Conservation (phyloP, 768 basidiomycete species). For the Trametes maxima region DNA sequence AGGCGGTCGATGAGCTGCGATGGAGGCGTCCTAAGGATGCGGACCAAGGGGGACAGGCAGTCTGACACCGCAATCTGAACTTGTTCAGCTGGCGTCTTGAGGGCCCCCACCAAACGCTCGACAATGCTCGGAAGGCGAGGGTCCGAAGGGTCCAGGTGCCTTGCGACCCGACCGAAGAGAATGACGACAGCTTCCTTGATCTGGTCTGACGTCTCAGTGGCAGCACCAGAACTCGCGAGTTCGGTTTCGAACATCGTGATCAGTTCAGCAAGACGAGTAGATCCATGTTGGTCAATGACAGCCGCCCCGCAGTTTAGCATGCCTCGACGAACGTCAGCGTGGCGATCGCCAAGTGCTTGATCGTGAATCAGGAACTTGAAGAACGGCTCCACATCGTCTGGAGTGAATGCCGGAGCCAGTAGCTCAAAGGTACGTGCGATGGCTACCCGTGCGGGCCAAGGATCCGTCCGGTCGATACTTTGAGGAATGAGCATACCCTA, state of each 20-base stretch:
- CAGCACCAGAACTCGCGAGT: slow-evolving; percentile 50
- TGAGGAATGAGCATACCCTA: slow-evolving; percentile 93
- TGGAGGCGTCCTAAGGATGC: slow-evolving; percentile 62
- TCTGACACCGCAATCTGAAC: slow-evolving; percentile 97
- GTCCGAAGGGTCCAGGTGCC: slow-evolving; percentile 81
- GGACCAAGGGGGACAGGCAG: slow-evolving; percentile 87
- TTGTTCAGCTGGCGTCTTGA: slow-evolving; percentile 93
- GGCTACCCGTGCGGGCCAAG: slow-evolving; percentile 83
- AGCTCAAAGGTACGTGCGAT: slow-evolving; percentile 66
- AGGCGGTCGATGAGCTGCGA: slow-evolving; percentile 72
- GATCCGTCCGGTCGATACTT: slow-evolving; percentile 85
- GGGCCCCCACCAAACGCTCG: slow-evolving; percentile 81
- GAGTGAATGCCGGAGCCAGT: slow-evolving; percentile 66
- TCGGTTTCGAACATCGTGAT: slow-evolving; percentile 83
- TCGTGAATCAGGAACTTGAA: slow-evolving; percentile 87
- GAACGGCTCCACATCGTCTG: slow-evolving; percentile 63
- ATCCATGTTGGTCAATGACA: slow-evolving; percentile 84
- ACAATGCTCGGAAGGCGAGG: slow-evolving; percentile 79
- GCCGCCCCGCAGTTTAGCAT: slow-evolving; percentile 87
- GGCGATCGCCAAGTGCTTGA: slow-evolving; percentile 85
- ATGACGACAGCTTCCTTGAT: slow-evolving; percentile 96
- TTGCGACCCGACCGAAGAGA: slow-evolving; percentile 88
- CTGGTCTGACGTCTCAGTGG: slow-evolving; percentile 77
- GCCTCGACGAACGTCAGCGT: slow-evolving; percentile 75
- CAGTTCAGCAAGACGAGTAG: slow-evolving; percentile 66